These are phyloP conservation scores for Apiospora saccharicola DNA, from an alignment of 2,329 filamentous ascomycete species.

Conservation along the genomic window DNA sequence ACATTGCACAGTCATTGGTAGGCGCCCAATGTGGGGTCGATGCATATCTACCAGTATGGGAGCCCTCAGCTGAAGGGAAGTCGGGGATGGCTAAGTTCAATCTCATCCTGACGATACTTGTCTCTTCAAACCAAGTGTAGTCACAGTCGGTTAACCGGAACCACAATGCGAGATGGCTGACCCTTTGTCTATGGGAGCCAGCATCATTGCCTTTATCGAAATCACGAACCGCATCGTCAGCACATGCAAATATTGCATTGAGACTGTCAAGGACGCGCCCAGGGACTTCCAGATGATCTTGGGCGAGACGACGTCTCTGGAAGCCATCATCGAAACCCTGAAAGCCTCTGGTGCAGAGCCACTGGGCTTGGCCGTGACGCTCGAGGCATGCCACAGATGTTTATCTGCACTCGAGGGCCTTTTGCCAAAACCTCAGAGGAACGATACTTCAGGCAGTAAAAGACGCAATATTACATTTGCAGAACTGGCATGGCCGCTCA, in stretches of 20 bases:
- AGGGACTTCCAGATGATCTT: constrained; percentile 31
- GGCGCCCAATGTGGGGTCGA: too few relatives aligned
- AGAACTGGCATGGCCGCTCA: constrained; percentile 29
- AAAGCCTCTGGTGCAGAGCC: background rate
- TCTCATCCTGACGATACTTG: too few relatives aligned
- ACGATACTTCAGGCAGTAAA: background rate
- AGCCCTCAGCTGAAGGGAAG: too few relatives aligned
- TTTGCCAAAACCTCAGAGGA: background rate
- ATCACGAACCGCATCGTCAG: constrained; percentile 29
- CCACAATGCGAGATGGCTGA: too few relatives aligned
- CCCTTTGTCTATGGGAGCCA: constrained; percentile 26
- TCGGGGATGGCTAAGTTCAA: too few relatives aligned
- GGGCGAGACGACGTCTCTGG: constrained; percentile 28
- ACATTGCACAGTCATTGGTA: too few relatives aligned
- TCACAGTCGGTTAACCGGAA: too few relatives aligned
- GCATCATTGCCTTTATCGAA: constrained; percentile 31
- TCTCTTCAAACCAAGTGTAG: too few relatives aligned
- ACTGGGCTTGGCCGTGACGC: background rate
- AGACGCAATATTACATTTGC: constrained; percentile 20
- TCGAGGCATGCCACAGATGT: background rate
- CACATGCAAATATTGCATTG: constrained; percentile 30
- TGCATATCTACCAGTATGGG: too few relatives aligned
- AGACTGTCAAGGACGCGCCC: constrained; percentile 30
- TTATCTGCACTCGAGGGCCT: background rate
- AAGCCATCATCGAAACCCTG: constrained; percentile 29